Evolutionary conservation across 2,329 filamentous ascomycete species (phyloP).

Genomic region (Rachicladosporium sp.): DNA sequence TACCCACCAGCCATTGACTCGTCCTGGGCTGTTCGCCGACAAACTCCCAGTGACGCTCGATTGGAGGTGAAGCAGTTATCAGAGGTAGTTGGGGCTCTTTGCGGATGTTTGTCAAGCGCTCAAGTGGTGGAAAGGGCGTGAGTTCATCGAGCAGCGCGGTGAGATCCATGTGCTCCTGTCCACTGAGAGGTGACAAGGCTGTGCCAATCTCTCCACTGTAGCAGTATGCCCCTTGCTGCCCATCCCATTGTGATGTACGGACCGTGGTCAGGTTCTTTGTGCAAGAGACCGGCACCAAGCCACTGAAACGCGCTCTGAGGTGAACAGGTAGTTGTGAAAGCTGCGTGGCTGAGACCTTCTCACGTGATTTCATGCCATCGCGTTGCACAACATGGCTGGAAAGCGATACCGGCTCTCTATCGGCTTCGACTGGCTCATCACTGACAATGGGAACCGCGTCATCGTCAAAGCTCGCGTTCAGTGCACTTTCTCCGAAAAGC

Average conservation of each 20-base stretch:
- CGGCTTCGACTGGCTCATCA: no score
- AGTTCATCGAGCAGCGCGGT: conserved; percentile 1
- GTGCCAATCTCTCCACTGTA: conserved; percentile 16
- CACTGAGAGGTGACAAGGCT: conserved; percentile 1
- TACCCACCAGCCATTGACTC: conserved; percentile 15
- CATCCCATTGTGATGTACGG: conserved; percentile 10
- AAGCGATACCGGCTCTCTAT: neutral
- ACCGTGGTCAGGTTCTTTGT: neutral
- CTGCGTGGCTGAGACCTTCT: conserved; percentile 7
- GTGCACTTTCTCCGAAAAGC: conserved; percentile 13
- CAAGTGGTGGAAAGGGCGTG: neutral
- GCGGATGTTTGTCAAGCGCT: no score
- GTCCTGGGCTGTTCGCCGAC: conserved; percentile 7
- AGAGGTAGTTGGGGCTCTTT: no score
- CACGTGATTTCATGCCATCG: conserved; percentile 2
- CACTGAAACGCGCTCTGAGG: neutral
- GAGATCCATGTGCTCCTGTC: conserved; percentile 1
- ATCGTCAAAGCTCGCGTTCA: conserved; percentile 4
- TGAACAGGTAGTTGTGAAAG: conserved; percentile 6
- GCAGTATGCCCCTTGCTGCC: conserved; percentile 5
- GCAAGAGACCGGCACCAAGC: neutral
- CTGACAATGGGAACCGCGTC: neutral
- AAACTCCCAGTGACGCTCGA: conserved; percentile 3
- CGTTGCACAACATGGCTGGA: conserved; percentile 9
- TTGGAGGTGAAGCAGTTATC: no score